Evolutionary conservation across 106 monocot species (phyloP), one percentile per base, ranked within the genome.

Genomic region (Acanthochlamys bracteata): DNA sequence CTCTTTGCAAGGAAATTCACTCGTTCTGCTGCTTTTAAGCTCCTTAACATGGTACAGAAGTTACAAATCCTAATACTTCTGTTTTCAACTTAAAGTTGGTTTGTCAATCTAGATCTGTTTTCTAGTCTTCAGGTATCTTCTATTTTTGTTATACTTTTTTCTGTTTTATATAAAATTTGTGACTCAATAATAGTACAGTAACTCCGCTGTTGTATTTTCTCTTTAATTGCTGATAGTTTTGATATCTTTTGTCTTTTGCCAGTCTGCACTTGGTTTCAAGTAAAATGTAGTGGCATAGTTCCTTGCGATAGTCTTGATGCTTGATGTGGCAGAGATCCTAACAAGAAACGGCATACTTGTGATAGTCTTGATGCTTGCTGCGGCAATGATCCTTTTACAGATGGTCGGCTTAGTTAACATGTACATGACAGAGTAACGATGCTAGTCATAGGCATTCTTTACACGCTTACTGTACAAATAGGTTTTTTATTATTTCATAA

Each of bases 1-100:
- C 75, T 75, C 57, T 80, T 80, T 59, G 80, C 75, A 22, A 71
- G 75, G 59, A 80, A 80, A 45, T 80, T 80, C 57, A 75, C 75
- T 20, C 75, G 71, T 8, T 17, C 71, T 46, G 80, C 80, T 25
- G 80, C 75, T 12, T 61, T 72, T 26, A 61, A 42, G 3, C 67
- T 80, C 55, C 80, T 75, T 24, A 63, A 68, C 47, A 66, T 58
- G 66, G 80, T 80, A 16, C 63, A 63, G 19, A 26, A 33, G 15
- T 27, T 26, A 25, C 60, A 17, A 17, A 14, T 49, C 12, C 17
- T 49, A 49, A 2, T 49, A 1, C 10, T 49, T 49, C 10, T 9
- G 2, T 49, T 17, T 49, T 9, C 9, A 49, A 2, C 12, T 49
- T 2, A 17, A 49, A 12, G 2, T 9, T 49, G 17, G 49, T 49